phyloP scores from a whole-genome alignment of 164 flowering plant genomes.

The Piper betle region DNA sequence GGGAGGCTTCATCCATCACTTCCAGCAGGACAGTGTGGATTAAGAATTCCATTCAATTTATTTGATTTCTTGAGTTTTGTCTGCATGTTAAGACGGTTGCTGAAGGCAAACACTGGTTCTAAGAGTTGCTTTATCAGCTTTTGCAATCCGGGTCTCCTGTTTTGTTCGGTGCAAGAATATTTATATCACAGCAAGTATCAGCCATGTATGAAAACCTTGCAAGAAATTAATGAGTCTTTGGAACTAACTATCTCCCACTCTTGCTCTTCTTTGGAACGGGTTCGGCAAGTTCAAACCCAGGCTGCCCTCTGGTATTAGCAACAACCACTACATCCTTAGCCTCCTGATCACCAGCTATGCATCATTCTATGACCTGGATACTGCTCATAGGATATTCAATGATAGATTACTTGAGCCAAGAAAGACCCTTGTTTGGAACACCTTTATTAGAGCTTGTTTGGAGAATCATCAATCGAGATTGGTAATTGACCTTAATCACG shows the following conservation, averaged over 20 bases:
- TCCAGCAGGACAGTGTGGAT: too few species aligned
- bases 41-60: too few species aligned
- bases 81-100: too few species aligned
- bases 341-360: conserved; percentile 8
- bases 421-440: conserved; percentile 11
- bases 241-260: background rate
- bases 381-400: conserved; percentile 1
- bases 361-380: conserved; percentile 1
- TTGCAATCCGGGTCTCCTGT: too few species aligned
- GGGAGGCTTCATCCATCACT: too few species aligned
- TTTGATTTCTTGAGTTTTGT: too few species aligned
- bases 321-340: conserved; percentile 7
- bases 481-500: conserved; percentile 4
- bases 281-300: conserved; percentile 5
- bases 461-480: background rate
- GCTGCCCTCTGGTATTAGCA: conserved; percentile 2
- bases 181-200: too few species aligned
- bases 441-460: conserved; percentile 8
- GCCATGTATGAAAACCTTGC: background rate
- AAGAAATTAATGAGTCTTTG: conserved; percentile 3
- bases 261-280: conserved; percentile 2
- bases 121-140: too few species aligned
- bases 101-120: too few species aligned
- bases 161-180: too few species aligned
- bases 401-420: background rate